Evolutionary conservation across 345 rosid genomes (phyloP).

Genomic region (Isatis tinctoria): DNA sequence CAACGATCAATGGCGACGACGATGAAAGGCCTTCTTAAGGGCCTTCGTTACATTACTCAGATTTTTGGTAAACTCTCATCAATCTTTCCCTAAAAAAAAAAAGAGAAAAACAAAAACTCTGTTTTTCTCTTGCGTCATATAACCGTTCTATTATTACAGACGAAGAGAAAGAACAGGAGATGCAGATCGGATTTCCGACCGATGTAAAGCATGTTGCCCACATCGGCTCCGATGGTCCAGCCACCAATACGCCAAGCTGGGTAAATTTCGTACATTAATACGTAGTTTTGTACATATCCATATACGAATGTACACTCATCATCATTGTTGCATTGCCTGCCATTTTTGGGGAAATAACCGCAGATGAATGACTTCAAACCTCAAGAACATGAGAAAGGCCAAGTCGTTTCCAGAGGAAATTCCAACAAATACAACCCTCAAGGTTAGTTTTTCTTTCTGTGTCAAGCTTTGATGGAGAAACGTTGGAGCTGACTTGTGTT

Average conservation of each 20-base stretch:
- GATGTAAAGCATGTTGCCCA: constrained; percentile 99
- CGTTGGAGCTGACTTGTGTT: not conserved
- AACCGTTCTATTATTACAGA: constrained; percentile 31
- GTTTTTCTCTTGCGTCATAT: not conserved
- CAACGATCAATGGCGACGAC: constrained; percentile 34
- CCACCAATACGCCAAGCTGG: constrained; percentile 55
- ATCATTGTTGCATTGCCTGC: not conserved
- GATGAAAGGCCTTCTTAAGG: constrained; percentile 74
- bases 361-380: constrained; percentile 36
- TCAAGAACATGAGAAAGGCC: constrained; percentile 28
- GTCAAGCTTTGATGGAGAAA: not conserved
- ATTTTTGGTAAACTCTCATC: constrained; percentile 53
- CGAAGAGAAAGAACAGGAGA: constrained; percentile 73
- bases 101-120: not conserved
- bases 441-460: not conserved
- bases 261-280: constrained; percentile 25
- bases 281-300: not conserved
- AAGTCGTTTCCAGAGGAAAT: constrained; percentile 30
- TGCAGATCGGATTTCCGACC: constrained; percentile 85
- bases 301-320: not conserved
- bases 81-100: not conserved
- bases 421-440: constrained; percentile 30
- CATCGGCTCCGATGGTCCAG: constrained; percentile 78
- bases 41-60: constrained; percentile 76
- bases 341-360: not conserved